These are phyloP conservation scores for Crepidotus variabilis DNA, from an alignment of 768 basidiomycete genomes.

Conservation along the genomic window DNA sequence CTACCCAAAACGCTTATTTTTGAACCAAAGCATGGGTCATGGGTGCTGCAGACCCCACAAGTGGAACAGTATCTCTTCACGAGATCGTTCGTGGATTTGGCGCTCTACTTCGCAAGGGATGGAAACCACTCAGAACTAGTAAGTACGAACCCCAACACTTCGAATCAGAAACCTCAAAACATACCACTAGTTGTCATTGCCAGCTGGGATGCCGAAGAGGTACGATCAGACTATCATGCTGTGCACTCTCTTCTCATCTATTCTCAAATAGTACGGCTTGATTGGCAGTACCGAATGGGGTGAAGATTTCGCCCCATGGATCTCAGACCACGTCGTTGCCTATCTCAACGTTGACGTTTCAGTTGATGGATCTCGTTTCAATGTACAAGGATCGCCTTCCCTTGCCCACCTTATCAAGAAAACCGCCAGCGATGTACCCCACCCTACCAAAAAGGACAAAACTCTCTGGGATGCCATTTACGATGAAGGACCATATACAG, in stretches of 20 bases:
- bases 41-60: slow-evolving; percentile 76
- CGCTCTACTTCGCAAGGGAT: slow-evolving; percentile 60
- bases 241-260: slow-evolving; percentile 3
- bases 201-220: slow-evolving; percentile 21
- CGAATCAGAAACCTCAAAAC: background rate
- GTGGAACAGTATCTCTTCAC: slow-evolving; percentile 74
- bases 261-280: slow-evolving; percentile 46
- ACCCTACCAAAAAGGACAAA: slow-evolving; percentile 60
- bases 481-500: slow-evolving; percentile 54
- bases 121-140: slow-evolving; percentile 75
- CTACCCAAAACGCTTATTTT: background rate
- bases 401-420: slow-evolving; percentile 71
- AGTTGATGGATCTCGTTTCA: slow-evolving; percentile 57
- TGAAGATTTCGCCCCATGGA: slow-evolving; percentile 86
- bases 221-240: slow-evolving; percentile 16
- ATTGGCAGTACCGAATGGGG: slow-evolving; percentile 91
- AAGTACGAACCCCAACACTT: slow-evolving; percentile 1
- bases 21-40: slow-evolving; percentile 60
- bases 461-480: slow-evolving; percentile 77
- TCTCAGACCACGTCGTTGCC: slow-evolving; percentile 74
- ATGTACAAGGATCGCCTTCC: slow-evolving; percentile 68
- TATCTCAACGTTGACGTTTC: slow-evolving; percentile 85
- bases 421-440: slow-evolving; percentile 67
- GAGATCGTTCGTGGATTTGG: slow-evolving; percentile 80
- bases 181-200: slow-evolving; percentile 50